A percentile compares a stretch with the other conserved stretches of the same genome.
These are phyloP conservation scores for Phytophthora fragariaefolia DNA, from an alignment of 352 stramenopile genomes.

Conservation along the genomic window DNA sequence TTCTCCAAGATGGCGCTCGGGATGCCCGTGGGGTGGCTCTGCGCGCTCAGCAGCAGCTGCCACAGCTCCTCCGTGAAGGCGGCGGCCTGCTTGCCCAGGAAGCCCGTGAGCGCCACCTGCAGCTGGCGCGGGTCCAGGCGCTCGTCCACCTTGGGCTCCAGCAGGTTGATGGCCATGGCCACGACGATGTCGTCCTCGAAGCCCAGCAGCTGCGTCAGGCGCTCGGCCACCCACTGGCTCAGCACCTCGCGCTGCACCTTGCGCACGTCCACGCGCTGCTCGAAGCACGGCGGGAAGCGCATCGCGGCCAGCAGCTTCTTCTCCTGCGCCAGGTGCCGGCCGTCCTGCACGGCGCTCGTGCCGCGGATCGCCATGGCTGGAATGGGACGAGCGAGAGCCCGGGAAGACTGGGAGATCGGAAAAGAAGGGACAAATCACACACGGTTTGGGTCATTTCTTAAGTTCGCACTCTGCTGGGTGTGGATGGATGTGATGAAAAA, in stretches of 20 bases:
- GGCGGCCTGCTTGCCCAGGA: slow-evolving; percentile 90
- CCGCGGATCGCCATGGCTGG: slow-evolving; percentile 51
- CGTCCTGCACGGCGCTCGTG: slow-evolving; percentile 70
- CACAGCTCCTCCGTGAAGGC: slow-evolving; percentile 92
- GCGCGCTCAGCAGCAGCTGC: slow-evolving; percentile 89
- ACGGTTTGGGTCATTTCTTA: too few relatives aligned
- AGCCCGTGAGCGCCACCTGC: slow-evolving; percentile 91
- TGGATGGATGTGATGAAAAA: too few relatives aligned
- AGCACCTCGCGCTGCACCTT: slow-evolving; percentile 94
- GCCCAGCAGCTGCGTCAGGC: slow-evolving; percentile 86
- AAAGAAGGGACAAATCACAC: too few relatives aligned
- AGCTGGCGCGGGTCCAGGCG: slow-evolving; percentile 84
- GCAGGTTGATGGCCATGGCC: slow-evolving; percentile 82
- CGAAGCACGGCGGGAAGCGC: slow-evolving; percentile 81
- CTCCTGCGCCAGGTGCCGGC: slow-evolving; percentile 84
- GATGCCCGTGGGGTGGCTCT: slow-evolving; percentile 89
- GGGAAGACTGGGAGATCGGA: too few relatives aligned
- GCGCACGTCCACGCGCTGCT: slow-evolving; percentile 82
- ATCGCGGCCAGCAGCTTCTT: slow-evolving; percentile 91
- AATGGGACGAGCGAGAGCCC: too few relatives aligned
- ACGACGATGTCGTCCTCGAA: slow-evolving; percentile 95
- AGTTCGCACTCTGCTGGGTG: too few relatives aligned
- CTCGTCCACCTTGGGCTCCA: slow-evolving; percentile 82
- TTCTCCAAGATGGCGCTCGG: slow-evolving; percentile 85
- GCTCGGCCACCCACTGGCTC: slow-evolving; percentile 87